phyloP scores from a whole-genome alignment of 2,329 filamentous ascomycete species.

The Beauveria australis region DNA sequence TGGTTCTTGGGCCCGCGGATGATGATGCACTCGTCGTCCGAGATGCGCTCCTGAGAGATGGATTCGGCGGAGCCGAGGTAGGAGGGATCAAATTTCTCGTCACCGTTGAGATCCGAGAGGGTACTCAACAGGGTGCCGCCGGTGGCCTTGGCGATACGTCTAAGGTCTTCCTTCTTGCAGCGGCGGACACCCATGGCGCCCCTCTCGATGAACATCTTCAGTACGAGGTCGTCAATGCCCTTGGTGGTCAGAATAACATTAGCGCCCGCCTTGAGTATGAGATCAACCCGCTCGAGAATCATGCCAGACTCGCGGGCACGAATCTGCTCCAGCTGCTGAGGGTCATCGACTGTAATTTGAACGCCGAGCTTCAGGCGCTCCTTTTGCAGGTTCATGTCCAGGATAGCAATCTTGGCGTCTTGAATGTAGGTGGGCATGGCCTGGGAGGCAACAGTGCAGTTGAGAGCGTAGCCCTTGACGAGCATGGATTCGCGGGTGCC shows the following conservation, averaged over 20 bases:
- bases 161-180: conserved; percentile 97
- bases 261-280: conserved; percentile 95
- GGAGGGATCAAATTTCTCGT: conserved; percentile 90
- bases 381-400: conserved; percentile 98
- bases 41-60: conserved; percentile 96
- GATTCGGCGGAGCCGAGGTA: conserved; percentile 89
- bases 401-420: conserved; percentile 91
- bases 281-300: conserved; percentile 85
- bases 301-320: conserved; percentile 87
- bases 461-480: conserved; percentile 93
- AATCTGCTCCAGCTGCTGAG: conserved; percentile 95
- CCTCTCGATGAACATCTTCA: conserved; percentile 91
- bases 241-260: conserved; percentile 97
- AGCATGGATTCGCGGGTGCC: conserved; percentile 79
- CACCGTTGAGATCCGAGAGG: conserved; percentile 91
- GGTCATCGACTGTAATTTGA: conserved; percentile 96
- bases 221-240: conserved; percentile 90
- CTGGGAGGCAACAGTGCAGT: conserved; percentile 97
- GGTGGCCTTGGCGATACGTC: conserved; percentile 91
- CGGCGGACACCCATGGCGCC: conserved; percentile 92
- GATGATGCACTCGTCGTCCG: conserved; percentile 95
- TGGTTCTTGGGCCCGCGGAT: conserved; percentile 93
- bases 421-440: conserved; percentile 90
- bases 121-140: conserved; percentile 89
- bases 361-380: conserved; percentile 99